These are phyloP conservation scores for Cladosporium austrohemisphaericum DNA, from an alignment of 2,329 filamentous ascomycete genomes.

Conservation along the genomic window DNA sequence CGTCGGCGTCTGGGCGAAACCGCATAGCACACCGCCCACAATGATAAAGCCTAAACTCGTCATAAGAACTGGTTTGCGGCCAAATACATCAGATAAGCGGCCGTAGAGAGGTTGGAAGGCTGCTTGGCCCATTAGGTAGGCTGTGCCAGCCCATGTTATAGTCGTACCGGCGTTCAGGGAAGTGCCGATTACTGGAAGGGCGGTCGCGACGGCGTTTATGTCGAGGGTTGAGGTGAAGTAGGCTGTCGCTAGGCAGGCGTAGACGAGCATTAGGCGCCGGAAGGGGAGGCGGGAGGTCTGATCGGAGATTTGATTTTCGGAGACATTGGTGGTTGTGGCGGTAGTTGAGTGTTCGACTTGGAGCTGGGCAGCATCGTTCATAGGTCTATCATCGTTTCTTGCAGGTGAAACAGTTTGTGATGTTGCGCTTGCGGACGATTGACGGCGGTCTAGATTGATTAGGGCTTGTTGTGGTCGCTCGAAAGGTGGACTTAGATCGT, in stretches of 20 bases:
- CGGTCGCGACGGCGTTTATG: conserved; percentile 4
- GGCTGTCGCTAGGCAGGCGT: conserved; percentile 8
- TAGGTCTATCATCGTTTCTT: too few species aligned
- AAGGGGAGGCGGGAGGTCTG: conserved; percentile 10
- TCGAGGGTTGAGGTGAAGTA: conserved; percentile 10
- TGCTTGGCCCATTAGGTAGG: conserved; percentile 55
- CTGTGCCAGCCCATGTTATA: conserved; percentile 55
- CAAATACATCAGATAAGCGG: conserved; percentile 34
- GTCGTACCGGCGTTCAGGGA: conserved; percentile 4
- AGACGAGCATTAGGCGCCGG: conserved; percentile 9
- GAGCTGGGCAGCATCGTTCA: background rate
- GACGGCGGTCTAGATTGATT: background rate
- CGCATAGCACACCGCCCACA: background rate
- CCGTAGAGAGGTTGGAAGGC: conserved; percentile 64
- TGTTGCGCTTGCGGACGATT: background rate
- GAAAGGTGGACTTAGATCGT: background rate
- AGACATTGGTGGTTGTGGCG: background rate
- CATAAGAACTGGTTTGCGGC: conserved; percentile 56
- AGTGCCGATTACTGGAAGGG: background rate
- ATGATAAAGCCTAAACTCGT: background rate
- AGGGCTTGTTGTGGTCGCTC: background rate
- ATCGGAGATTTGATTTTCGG: too few species aligned
- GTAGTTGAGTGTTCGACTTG: background rate
- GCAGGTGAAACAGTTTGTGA: too few species aligned
- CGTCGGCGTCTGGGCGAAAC: conserved; percentile 7